Conservation (phyloP, 495 filamentous ascomycete species). For the Tuber melanosporum region DNA sequence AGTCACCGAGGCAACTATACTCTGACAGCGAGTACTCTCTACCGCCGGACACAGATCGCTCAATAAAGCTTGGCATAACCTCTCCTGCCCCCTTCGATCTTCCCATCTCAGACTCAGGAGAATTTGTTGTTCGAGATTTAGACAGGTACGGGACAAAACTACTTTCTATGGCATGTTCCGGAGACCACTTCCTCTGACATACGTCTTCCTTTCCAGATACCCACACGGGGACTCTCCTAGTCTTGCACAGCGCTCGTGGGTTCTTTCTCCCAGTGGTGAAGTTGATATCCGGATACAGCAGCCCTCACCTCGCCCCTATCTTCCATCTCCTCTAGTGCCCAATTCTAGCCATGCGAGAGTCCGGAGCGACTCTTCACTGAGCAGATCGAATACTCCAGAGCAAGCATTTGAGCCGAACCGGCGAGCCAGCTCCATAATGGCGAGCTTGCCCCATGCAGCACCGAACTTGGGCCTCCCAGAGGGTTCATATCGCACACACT, state of each 20-base stretch:
- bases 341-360: constrained; percentile 39
- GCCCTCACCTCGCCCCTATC: constrained; percentile 27
- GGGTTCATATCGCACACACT: constrained; percentile 30
- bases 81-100: constrained; percentile 19
- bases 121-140: constrained; percentile 34
- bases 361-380: constrained; percentile 40
- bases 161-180: constrained; percentile 40
- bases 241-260: constrained; percentile 27
- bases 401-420: constrained; percentile 21
- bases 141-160: constrained; percentile 38
- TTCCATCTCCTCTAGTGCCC: constrained; percentile 20
- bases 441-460: constrained; percentile 27
- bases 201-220: constrained; percentile 39
- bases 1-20: constrained; percentile 24
- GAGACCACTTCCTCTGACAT: constrained; percentile 39
- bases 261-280: constrained; percentile 22
- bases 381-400: constrained; percentile 22
- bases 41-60: constrained; percentile 6
- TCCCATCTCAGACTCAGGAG: constrained; percentile 10
- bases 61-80: constrained; percentile 18
- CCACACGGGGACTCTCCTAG: constrained; percentile 40
- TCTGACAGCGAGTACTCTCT: constrained; percentile 20
- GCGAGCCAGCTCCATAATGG: constrained; percentile 30
- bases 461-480: constrained; percentile 40
- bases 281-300: constrained; percentile 29